Evolutionary conservation across 345 rosid genomes (phyloP).

Genomic region (Noccaea caerulescens): DNA sequence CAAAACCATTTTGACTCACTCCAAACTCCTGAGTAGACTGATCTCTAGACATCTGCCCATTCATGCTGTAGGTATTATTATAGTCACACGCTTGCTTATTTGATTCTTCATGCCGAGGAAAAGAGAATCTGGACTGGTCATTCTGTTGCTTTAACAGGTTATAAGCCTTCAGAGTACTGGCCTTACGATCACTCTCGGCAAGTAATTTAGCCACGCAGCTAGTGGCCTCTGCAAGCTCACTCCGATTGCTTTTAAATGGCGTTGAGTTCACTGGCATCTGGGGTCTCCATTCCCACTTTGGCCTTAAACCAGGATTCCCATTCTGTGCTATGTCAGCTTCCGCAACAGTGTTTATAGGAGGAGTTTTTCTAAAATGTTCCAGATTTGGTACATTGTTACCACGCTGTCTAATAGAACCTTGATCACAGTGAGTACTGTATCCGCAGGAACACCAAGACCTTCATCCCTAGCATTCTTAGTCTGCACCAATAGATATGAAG

Average conservation of each 20-base stretch:
- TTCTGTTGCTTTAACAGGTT: slow-evolving; percentile 61
- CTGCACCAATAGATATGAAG: slow-evolving; percentile 46
- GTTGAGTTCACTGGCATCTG: slow-evolving; percentile 30
- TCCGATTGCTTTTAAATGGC: slow-evolving; percentile 61
- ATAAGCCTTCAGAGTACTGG: slow-evolving; percentile 51
- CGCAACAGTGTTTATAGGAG: slow-evolving; percentile 29
- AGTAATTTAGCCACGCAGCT: slow-evolving; percentile 52
- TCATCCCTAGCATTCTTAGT: slow-evolving; percentile 43
- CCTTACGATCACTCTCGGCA: slow-evolving; percentile 56
- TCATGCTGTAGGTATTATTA: slow-evolving; percentile 40
- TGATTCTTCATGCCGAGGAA: slow-evolving; percentile 75
- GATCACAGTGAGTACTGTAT: slow-evolving; percentile 48
- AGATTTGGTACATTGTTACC: slow-evolving; percentile 37
- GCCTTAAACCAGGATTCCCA: slow-evolving; percentile 39
- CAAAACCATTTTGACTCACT: slow-evolving; percentile 49
- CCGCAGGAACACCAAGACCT: slow-evolving; percentile 39
- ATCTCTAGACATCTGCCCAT: slow-evolving; percentile 51
- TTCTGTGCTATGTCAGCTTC: slow-evolving; percentile 41
- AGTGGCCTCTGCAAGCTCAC: slow-evolving; percentile 58
- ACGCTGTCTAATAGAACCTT: slow-evolving; percentile 48
- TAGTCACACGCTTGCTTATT: slow-evolving; percentile 49
- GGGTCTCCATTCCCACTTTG: slow-evolving; percentile 50
- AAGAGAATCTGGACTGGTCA: slow-evolving; percentile 82
- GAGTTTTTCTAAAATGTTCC: slow-evolving; percentile 44
- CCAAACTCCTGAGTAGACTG: slow-evolving; percentile 48